Conservation (phyloP, 2,329 filamentous ascomycete species). For the Chalaropsis thielavioides region DNA sequence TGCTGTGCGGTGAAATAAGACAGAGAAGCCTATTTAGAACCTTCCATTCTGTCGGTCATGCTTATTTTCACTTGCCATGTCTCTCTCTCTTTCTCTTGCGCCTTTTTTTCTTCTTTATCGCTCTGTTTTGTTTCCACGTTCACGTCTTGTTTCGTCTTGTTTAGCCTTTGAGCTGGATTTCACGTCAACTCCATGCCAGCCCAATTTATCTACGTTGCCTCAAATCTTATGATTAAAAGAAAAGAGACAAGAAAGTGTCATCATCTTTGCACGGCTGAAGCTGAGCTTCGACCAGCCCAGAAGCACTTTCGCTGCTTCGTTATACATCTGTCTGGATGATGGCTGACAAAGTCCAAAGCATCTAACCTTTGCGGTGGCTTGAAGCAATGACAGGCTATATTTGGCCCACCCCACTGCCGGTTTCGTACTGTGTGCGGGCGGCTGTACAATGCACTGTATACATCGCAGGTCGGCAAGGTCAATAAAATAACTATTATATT, state of each 20-base stretch:
- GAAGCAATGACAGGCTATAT: neutral
- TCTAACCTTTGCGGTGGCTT: neutral
- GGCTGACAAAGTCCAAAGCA: neutral
- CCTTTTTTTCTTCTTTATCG: neutral
- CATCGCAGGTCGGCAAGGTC: neutral
- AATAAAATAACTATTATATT: neutral
- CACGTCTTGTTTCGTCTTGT: neutral
- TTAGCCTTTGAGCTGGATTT: neutral
- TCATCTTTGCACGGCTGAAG: neutral
- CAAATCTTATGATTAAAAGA: neutral
- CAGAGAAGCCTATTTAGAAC: neutral
- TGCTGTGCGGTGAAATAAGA: neutral
- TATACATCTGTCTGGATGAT: neutral
- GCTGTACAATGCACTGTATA: neutral
- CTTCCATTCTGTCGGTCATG: neutral
- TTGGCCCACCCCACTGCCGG: neutral
- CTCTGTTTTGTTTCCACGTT: neutral
- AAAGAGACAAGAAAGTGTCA: neutral
- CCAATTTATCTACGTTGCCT: neutral
- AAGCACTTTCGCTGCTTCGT: neutral
- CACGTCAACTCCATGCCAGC: neutral
- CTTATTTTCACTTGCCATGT: neutral
- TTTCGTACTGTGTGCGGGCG: neutral
- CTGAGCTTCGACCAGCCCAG: neutral
- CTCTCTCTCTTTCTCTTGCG: neutral